A percentile compares a stretch with the other conserved stretches of the same genome.
phyloP scores from a whole-genome alignment of 2,329 filamentous ascomycete genomes.

The Nemania abortiva region DNA sequence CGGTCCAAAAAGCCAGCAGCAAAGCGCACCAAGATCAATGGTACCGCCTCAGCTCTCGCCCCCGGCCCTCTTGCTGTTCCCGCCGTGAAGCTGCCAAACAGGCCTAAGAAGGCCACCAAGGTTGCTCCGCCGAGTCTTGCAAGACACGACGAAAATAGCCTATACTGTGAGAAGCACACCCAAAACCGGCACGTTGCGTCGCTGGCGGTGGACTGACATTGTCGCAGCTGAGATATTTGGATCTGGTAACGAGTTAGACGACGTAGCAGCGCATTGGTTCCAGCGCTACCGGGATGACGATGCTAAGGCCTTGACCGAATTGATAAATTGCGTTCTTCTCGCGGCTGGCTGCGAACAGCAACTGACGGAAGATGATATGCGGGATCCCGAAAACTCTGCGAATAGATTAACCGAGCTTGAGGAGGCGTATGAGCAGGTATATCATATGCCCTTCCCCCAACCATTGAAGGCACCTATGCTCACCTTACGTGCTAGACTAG shows the following conservation, averaged over 20 bases:
- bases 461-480: conserved; percentile 41
- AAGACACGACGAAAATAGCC: conserved; percentile 63
- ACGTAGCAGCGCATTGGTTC: conserved; percentile 72
- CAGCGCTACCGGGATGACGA: conserved; percentile 67
- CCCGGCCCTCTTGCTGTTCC: conserved; percentile 55
- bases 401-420: conserved; percentile 86
- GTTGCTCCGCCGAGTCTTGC: conserved; percentile 64
- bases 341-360: conserved; percentile 84
- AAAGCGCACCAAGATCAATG: conserved; percentile 75
- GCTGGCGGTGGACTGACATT: conserved; percentile 36
- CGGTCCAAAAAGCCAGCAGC: conserved; percentile 67
- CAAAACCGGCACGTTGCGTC: conserved; percentile 10
- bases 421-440: conserved; percentile 83
- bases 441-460: conserved; percentile 45
- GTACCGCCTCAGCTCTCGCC: conserved; percentile 56
- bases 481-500: conserved; percentile 67
- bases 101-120: conserved; percentile 68
- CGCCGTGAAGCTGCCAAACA: conserved; percentile 58
- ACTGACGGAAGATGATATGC: conserved; percentile 84
- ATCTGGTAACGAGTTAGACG: conserved; percentile 67
- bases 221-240: conserved; percentile 71
- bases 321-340: conserved; percentile 75
- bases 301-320: conserved; percentile 67
- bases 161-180: conserved; percentile 63
- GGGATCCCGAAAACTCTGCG: conserved; percentile 88